Percentiles rank a stretch among this genome's conserved stretches.
phyloP scores from a whole-genome alignment of 139 green algal species.

The Micractinium sp. region DNA sequence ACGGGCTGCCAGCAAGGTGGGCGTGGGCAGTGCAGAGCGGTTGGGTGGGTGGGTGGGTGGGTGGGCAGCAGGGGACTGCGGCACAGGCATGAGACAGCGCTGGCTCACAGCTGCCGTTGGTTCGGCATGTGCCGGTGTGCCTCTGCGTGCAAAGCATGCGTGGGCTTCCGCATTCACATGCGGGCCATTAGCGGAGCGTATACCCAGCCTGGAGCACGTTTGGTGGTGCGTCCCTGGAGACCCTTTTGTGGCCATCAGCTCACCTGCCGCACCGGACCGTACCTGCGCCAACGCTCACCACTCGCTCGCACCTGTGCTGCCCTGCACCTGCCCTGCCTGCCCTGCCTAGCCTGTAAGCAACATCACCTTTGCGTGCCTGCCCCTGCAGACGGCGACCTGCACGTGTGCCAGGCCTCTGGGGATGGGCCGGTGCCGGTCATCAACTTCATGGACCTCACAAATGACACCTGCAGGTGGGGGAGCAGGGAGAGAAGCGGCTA shows the following conservation, averaged over 20 bases:
- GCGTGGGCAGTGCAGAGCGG: not conserved
- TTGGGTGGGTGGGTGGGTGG: not conserved
- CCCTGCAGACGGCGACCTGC: not conserved
- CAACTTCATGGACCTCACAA: conserved; percentile 43
- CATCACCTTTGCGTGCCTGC: not conserved
- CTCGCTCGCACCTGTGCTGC: not conserved
- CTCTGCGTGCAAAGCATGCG: not conserved
- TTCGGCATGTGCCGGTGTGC: not conserved
- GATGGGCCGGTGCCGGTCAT: conserved; percentile 25
- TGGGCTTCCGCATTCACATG: not conserved
- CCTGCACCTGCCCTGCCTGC: no score
- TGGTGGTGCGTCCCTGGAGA: no score
- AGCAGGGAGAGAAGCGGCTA: no score
- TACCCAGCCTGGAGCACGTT: no score
- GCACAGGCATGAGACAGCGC: not conserved
- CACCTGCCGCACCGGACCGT: no score
- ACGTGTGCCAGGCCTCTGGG: conserved; percentile 21
- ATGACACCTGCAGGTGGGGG: conserved; percentile 32
- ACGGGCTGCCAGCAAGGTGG: conserved; percentile 12
- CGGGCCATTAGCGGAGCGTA: no score
- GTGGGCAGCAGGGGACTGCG: not conserved
- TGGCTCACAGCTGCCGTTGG: not conserved
- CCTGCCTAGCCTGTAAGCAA: no score
- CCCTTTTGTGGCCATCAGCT: not conserved
- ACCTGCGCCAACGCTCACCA: no score